Evolutionary conservation across 148 eudicot species (phyloP).

Genomic region (Chenopodium album): DNA sequence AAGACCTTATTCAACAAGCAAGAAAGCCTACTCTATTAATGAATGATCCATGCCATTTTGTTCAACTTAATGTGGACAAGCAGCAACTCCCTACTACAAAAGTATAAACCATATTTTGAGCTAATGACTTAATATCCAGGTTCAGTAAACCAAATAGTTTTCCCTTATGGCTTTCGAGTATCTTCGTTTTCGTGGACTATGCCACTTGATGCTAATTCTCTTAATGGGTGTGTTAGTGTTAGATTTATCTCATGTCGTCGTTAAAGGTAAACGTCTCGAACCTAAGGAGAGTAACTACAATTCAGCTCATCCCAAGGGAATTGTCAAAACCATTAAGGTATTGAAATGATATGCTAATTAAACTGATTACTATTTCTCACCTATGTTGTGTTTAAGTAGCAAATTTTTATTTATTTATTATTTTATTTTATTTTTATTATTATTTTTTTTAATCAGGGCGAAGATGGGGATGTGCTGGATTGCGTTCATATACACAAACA

Average conservation of each 20-base stretch:
- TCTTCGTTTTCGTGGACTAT: background rate
- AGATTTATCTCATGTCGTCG: background rate
- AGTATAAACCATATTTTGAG: background rate
- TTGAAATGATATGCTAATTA: too few relatives aligned
- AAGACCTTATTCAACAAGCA: background rate
- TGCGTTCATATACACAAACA: background rate
- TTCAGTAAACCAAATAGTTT: background rate
- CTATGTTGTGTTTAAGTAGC: too few relatives aligned
- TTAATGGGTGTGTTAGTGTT: background rate
- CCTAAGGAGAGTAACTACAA: too few relatives aligned
- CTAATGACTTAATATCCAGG: background rate
- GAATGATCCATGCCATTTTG: background rate
- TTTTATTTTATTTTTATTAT: too few relatives aligned
- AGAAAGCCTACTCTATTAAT: background rate
- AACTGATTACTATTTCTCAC: too few relatives aligned
- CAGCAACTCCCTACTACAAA: background rate
- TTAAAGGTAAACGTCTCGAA: background rate
- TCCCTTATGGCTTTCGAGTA: background rate
- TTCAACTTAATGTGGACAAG: background rate
- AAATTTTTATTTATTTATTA: too few relatives aligned
- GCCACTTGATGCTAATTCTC: background rate
- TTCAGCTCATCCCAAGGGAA: too few relatives aligned
- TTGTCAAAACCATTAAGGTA: too few relatives aligned
- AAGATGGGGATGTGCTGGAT: background rate
- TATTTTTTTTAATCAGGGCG: background rate